phyloP scores from a whole-genome alignment of 78 protist genomes.

The Dictyostelium brefeldianum region DNA sequence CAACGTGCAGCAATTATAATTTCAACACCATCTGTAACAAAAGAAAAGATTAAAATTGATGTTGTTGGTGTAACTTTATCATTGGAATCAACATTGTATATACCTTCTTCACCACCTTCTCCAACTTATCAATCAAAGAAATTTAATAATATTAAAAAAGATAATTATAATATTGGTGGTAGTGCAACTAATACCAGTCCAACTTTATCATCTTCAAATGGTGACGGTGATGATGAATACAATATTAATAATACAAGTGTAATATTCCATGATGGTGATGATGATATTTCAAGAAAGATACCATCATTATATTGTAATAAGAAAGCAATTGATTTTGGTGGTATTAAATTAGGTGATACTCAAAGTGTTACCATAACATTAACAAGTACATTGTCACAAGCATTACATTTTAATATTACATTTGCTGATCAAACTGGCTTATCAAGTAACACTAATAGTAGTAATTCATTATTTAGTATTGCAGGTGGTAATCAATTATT shows the following conservation, averaged over 20 bases:
- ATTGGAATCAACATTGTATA: neutral
- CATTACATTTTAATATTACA: constrained; percentile 21
- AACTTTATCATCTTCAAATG: neutral
- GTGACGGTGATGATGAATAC: neutral
- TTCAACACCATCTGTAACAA: neutral
- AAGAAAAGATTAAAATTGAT: constrained; percentile 34
- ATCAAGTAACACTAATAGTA: neutral
- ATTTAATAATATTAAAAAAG: neutral
- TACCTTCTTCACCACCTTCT: constrained; percentile 31
- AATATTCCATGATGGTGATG: neutral
- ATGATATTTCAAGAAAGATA: neutral
- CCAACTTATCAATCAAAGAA: constrained; percentile 9
- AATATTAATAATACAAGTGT: constrained; percentile 22
- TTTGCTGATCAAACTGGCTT: neutral
- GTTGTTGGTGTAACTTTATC: constrained; percentile 5
- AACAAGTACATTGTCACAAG: constrained; percentile 3
- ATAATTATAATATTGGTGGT: neutral
- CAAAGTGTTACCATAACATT: neutral
- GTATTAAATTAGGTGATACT: constrained; percentile 55
- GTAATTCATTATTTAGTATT: neutral
- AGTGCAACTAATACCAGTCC: neutral
- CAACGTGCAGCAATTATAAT: constrained; percentile 26
- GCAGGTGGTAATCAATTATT: constrained; percentile 6
- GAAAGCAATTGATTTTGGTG: constrained; percentile 46
- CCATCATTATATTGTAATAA: constrained; percentile 35